Evolutionary conservation across 106 monocot species (phyloP), one percentile per base, ranked within the genome.

Genomic region (Dioscorea dumetorum): DNA sequence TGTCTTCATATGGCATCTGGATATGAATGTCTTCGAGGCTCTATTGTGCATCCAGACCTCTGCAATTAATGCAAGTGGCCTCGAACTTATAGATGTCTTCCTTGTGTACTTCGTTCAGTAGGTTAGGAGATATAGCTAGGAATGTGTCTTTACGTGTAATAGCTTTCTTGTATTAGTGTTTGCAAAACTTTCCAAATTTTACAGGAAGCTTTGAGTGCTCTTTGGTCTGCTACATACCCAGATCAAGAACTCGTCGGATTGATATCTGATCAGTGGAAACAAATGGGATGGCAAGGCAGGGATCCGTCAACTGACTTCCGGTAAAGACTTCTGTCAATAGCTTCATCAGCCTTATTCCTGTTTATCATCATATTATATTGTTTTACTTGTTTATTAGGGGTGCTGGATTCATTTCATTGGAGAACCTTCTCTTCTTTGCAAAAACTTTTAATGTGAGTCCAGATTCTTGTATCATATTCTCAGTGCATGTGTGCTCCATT

Each of bases 301-400:
- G 90, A 94, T 60, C 94, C 90, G 71, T 94, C 94, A 20, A 94
- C 94, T 32, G 94, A 94, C 72, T 94, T 94, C 73, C 90, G 90
- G 94, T 94, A 77, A 31, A n/a, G n/a, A n/a, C n/a, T n/a, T n/a
- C n/a, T n/a, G n/a, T 8, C 21, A 61, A 22, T 69, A 18, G 15
- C 17, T 24, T 14, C 28, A 28, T 28, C 28, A 28, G 28, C 28
- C 28, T 28, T 1, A 28, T 28, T 28, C 3, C 28, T 28, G 28
- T 28, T 28, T 28, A 3, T 28, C 28, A 28, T 28, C 28, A 28
- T 28, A 28, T 3, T 28, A 1, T 1, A 28, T 28, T 28, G 28
- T 1, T 28, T 28, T 28, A 3, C 28, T 28, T 28, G 41, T 48
- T 33, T 22, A 58, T 54, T 60, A 93, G 93, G 66, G 93, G 93